Evolutionary conservation across 2,329 filamentous ascomycete genomes (phyloP), one percentile per base, ranked within the genome.

Genomic region (Diaporthe citrichinensis): DNA sequence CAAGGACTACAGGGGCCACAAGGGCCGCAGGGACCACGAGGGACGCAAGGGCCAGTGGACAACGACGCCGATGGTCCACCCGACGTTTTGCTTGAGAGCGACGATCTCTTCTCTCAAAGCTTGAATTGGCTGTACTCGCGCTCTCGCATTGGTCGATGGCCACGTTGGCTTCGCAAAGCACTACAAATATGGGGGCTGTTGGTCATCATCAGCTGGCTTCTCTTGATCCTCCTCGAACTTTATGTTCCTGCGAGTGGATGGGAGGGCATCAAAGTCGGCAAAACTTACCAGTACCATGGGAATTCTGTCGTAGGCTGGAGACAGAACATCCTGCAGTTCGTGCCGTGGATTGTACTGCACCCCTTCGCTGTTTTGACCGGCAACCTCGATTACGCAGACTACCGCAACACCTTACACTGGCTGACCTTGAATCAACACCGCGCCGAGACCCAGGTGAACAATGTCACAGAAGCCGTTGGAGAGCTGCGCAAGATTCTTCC

Each of bases 401-500:
- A 62, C 14, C 59, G 75, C 41, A 68, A 59, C 31, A 46, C 59
- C 8, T 25, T 76, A 39, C 55, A 72, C 17, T 62, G 69, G 62
- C 76, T 79, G 8, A 77, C 79, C 57, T 78, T 79, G 39, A 77
- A 79, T 25, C 78, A 81, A 59, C 78, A 81, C 53, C 73, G 77
- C 17, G 76, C 76, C 34, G 72, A 77, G 53, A 77, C 86, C 6
- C 31, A 46, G 6, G 7, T 77, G 17, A 20, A 72, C 20, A 68
- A 46, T 20, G 41, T 76, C 25, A 17, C 61, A 31, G 61, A 58
- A 10, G 73, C 75, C 36, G 53, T 68, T 7, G 20, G 25, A 10
- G 53, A 74, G 53, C 72, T 76, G 71, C 77, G 72, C 49, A 76
- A 44, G 23, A 83, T 89, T 5, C 82, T 94, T 4, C 93, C 93